phyloP scores from a whole-genome alignment of 1,284 basidiomycete species.

The Amylostereum areolatum region DNA sequence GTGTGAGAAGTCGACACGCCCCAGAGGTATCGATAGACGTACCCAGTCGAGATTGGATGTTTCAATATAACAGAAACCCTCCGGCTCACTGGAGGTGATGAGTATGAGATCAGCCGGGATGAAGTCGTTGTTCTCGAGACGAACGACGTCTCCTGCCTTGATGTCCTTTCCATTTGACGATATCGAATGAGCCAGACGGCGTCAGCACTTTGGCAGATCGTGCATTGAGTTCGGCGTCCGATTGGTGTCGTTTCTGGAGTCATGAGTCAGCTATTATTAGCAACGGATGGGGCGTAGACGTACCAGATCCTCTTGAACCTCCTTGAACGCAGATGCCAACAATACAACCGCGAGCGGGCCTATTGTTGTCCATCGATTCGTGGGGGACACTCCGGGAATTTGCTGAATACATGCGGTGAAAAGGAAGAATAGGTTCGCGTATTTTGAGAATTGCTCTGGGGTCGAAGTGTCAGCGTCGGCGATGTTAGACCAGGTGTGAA shows the following conservation, averaged over 20 bases:
- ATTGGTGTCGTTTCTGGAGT: conserved; percentile 88
- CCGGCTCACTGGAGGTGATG: conserved; percentile 89
- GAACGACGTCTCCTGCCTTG: conserved; percentile 87
- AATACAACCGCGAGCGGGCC: conserved; percentile 87
- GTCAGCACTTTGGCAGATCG: conserved; percentile 76
- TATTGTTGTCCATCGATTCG: conserved; percentile 94
- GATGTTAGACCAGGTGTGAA: conserved; percentile 4
- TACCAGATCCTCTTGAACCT: conserved; percentile 90
- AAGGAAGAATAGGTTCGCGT: conserved; percentile 98
- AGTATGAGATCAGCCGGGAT: conserved; percentile 95
- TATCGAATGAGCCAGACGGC: conserved; percentile 60
- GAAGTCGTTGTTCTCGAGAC: conserved; percentile 88
- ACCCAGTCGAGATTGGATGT: conserved; percentile 98
- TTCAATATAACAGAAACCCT: conserved; percentile 96
- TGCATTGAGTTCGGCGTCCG: conserved; percentile 89
- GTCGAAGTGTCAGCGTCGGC: neutral
- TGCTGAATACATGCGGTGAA: conserved; percentile 99
- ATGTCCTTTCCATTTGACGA: conserved; percentile 87
- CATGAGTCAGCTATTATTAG: conserved; percentile 1
- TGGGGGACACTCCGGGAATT: conserved; percentile 96
- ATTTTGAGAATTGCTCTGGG: conserved; percentile 97
- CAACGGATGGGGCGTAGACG: conserved; percentile 15
- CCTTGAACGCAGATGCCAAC: conserved; percentile 95
- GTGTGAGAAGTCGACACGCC: conserved; percentile 3
- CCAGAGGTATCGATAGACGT: conserved; percentile 22